Percentiles rank a stretch among this genome's conserved stretches.
Evolutionary conservation across 2,329 filamentous ascomycete species (phyloP).

Genomic region (Fusarium globosum): DNA sequence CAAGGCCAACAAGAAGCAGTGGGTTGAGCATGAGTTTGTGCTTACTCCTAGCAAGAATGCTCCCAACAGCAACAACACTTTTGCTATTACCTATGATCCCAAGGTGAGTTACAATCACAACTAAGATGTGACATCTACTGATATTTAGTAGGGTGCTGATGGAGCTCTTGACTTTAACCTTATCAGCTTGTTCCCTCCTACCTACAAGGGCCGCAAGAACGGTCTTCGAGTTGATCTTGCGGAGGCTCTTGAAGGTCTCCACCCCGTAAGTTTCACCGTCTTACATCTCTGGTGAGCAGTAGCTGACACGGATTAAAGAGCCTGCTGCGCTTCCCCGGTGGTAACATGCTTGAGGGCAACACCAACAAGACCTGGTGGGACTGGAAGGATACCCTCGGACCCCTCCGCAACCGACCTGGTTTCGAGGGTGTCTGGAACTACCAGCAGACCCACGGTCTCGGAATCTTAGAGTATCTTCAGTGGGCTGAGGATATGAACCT

Average conservation of each 20-base stretch:
- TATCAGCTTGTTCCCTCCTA: slow-evolving; percentile 70
- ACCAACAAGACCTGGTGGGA: slow-evolving; percentile 59
- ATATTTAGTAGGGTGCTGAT: slow-evolving; percentile 47
- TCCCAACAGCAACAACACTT: slow-evolving; percentile 66
- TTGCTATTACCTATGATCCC: slow-evolving; percentile 64
- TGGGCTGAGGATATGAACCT: slow-evolving; percentile 71
- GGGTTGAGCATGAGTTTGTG: slow-evolving; percentile 63
- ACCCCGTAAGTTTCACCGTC: slow-evolving; percentile 53
- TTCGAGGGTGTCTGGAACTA: slow-evolving; percentile 69
- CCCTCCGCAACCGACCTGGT: slow-evolving; percentile 65
- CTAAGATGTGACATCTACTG: accelerated
- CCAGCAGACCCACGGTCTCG: slow-evolving; percentile 70
- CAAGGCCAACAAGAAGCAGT: slow-evolving; percentile 53
- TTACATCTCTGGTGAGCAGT: too few species aligned
- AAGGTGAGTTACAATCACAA: background rate
- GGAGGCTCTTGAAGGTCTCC: slow-evolving; percentile 62
- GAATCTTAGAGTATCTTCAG: slow-evolving; percentile 70
- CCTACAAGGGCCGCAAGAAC: slow-evolving; percentile 67
- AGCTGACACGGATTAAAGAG: slow-evolving; percentile 47
- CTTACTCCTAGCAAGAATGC: slow-evolving; percentile 58
- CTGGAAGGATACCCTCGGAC: slow-evolving; percentile 66
- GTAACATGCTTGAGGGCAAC: slow-evolving; percentile 68
- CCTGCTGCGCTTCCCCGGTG: slow-evolving; percentile 74
- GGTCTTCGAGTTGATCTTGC: slow-evolving; percentile 67
- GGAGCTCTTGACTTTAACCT: slow-evolving; percentile 66